phyloP scores from a whole-genome alignment of 495 filamentous ascomycete genomes.

The Podospora anserina region DNA sequence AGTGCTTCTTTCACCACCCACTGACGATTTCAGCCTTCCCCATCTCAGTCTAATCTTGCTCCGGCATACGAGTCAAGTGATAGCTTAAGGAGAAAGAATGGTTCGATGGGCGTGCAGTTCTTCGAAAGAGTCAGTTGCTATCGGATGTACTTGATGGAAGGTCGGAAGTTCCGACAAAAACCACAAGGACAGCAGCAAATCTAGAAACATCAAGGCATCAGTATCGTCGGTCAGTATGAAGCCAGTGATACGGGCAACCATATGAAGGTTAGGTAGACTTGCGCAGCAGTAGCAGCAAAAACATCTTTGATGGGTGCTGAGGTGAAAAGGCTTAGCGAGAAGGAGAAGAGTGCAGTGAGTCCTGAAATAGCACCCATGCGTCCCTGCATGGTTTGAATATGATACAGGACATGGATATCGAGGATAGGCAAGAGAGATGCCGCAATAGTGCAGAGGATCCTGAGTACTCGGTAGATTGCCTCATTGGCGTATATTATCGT shows the following conservation, averaged over 20 bases:
- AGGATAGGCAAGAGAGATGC: conserved; percentile 14
- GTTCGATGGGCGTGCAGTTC: no score
- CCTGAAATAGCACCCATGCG: conserved; percentile 18
- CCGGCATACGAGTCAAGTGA: no score
- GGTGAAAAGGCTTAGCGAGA: conserved; percentile 22
- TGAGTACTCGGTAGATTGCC: neutral
- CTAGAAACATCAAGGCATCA: neutral
- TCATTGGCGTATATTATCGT: no score
- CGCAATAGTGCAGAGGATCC: conserved; percentile 1
- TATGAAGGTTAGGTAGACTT: neutral
- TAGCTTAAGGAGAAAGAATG: no score
- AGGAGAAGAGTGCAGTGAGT: conserved; percentile 27
- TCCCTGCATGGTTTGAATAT: conserved; percentile 11
- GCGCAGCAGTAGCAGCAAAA: conserved; percentile 26
- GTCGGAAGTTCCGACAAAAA: conserved; percentile 5
- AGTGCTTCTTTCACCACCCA: no score
- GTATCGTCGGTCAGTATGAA: no score
- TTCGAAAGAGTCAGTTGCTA: no score
- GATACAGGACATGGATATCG: conserved; percentile 9
- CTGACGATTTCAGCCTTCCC: no score
- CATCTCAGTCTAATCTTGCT: no score
- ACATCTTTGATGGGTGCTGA: conserved; percentile 27
- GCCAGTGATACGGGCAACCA: no score
- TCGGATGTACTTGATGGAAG: no score
- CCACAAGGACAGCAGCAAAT: conserved; percentile 9